These are phyloP conservation scores for Kwoniella botswanensis DNA, from an alignment of 768 basidiomycete genomes.

Conservation along the genomic window DNA sequence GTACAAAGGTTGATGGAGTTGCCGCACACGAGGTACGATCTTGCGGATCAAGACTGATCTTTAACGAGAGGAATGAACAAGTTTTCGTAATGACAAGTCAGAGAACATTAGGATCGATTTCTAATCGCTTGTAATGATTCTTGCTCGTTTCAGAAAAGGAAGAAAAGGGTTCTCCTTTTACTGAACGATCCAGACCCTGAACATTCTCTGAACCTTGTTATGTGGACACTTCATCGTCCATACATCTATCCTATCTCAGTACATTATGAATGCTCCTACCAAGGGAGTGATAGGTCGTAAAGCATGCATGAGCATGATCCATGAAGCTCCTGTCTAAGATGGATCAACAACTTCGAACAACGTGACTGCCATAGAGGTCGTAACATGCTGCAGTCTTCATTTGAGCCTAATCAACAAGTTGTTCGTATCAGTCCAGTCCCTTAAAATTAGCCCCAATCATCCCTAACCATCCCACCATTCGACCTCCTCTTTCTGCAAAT, in stretches of 20 bases:
- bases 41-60: background rate
- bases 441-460: too few relatives aligned
- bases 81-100: background rate
- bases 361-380: background rate
- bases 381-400: background rate
- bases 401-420: too few relatives aligned
- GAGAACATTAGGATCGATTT: background rate
- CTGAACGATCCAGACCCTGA: background rate
- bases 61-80: background rate
- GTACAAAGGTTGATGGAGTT: background rate
- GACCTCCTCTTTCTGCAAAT: too few relatives aligned
- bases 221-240: background rate
- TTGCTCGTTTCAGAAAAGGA: background rate
- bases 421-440: too few relatives aligned
- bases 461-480: too few relatives aligned
- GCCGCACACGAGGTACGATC: background rate
- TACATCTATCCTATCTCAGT: background rate
- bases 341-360: background rate
- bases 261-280: background rate
- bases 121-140: background rate
- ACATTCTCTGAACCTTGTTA: background rate
- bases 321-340: background rate
- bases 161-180: background rate
- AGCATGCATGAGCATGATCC: background rate
- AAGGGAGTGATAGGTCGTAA: background rate